phyloP scores from a whole-genome alignment of 768 basidiomycete genomes.

The Trichaptum fuscoviolaceum region DNA sequence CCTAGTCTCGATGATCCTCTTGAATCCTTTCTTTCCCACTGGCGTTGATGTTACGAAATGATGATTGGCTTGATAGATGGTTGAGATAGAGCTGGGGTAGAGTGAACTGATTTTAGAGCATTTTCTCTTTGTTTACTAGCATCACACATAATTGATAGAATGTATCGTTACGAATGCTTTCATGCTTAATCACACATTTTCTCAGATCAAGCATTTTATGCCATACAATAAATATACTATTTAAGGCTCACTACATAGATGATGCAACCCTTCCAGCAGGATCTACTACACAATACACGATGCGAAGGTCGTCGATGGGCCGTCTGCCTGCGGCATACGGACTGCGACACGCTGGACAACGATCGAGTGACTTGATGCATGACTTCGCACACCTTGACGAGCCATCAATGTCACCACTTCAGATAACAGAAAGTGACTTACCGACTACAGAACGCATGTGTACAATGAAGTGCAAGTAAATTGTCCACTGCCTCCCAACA shows the following conservation, averaged over 20 bases:
- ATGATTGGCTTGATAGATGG: not conserved
- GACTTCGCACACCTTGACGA: not conserved
- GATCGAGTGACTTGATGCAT: not conserved
- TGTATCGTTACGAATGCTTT: not conserved
- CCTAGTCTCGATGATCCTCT: not conserved
- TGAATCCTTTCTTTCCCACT: not conserved
- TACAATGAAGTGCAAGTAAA: not conserved
- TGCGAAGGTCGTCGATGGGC: not conserved
- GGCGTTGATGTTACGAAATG: not conserved
- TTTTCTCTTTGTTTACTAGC: not conserved
- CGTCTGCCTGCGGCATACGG: not conserved
- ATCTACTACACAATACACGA: not conserved
- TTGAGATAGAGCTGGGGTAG: not conserved
- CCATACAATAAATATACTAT: too few relatives aligned
- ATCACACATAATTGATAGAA: not conserved
- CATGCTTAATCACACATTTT: not conserved
- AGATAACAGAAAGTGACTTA: not conserved
- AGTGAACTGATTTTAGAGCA: not conserved
- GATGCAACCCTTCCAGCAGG: too few relatives aligned
- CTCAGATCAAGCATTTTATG: too few relatives aligned
- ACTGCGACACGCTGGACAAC: not conserved
- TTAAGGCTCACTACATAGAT: too few relatives aligned
- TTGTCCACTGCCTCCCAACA: not conserved
- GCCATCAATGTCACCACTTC: not conserved
- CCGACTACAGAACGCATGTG: not conserved